Percentiles rank a stretch among this genome's conserved stretches.
These are phyloP conservation scores for Astrephomene gubernaculifera DNA, from an alignment of 139 green algal species.

Conservation along the genomic window DNA sequence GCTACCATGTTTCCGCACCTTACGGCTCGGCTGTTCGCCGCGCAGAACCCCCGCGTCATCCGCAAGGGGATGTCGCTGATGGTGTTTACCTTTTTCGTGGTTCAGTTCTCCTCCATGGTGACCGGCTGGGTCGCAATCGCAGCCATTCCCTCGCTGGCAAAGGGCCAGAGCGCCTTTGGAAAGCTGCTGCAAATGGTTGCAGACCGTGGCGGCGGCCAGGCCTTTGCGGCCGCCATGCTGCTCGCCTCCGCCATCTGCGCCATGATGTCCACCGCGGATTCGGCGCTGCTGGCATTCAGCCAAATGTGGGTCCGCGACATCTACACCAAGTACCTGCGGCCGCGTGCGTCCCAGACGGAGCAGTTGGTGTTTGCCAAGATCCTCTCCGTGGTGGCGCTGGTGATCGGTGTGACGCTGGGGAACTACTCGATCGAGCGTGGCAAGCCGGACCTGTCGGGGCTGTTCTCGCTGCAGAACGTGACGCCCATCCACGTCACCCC, in stretches of 20 bases:
- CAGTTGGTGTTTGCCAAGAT: slow-evolving; percentile 58
- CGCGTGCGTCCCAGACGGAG: neutral
- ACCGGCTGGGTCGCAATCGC: slow-evolving; percentile 30
- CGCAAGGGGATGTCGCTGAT: slow-evolving; percentile 52
- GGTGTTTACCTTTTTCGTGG: slow-evolving; percentile 55
- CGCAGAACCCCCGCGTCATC: slow-evolving; percentile 37
- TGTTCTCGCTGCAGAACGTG: slow-evolving; percentile 55
- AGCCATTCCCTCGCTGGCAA: neutral
- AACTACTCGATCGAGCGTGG: slow-evolving; percentile 14
- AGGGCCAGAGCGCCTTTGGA: slow-evolving; percentile 23
- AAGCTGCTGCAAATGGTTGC: slow-evolving; percentile 43
- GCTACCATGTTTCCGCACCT: slow-evolving; percentile 69
- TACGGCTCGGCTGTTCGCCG: slow-evolving; percentile 53
- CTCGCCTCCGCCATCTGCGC: slow-evolving; percentile 60
- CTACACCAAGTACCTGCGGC: slow-evolving; percentile 58
- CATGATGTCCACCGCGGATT: slow-evolving; percentile 69
- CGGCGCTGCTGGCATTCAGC: slow-evolving; percentile 57
- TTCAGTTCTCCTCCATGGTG: slow-evolving; percentile 51
- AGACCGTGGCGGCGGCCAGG: slow-evolving; percentile 45
- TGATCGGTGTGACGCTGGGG: slow-evolving; percentile 41
- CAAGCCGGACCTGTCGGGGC: slow-evolving; percentile 46
- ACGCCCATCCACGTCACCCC: slow-evolving; percentile 66
- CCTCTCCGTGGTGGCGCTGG: slow-evolving; percentile 36
- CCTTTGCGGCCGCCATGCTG: slow-evolving; percentile 54
- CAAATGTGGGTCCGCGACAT: slow-evolving; percentile 61